These are phyloP conservation scores for Clavariopsis aquatica DNA, from an alignment of 495 filamentous ascomycete genomes.

Conservation along the genomic window DNA sequence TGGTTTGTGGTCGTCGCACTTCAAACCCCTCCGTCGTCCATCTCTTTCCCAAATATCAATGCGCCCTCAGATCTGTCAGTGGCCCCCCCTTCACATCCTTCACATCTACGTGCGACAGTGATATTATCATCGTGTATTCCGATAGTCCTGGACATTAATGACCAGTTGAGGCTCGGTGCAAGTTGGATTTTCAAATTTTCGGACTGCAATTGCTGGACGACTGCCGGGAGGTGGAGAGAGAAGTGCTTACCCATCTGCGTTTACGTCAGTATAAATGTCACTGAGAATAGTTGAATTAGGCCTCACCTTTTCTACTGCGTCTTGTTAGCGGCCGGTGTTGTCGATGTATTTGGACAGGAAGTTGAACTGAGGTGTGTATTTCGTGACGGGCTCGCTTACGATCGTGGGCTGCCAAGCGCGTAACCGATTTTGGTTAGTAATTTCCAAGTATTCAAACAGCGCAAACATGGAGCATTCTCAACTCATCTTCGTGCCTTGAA, in stretches of 20 bases:
- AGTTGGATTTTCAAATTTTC: not conserved
- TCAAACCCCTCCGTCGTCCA: not conserved
- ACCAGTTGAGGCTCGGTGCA: not conserved
- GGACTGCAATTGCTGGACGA: conserved; percentile 27
- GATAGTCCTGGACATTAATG: too few relatives aligned
- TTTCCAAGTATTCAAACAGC: conserved; percentile 11
- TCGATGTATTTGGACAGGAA: conserved; percentile 1
- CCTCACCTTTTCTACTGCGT: conserved; percentile 33
- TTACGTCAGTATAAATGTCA: conserved; percentile 26
- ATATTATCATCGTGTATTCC: not conserved
- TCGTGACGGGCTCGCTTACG: conserved; percentile 51
- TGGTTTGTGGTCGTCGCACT: not conserved
- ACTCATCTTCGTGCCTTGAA: not conserved
- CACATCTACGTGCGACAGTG: not conserved
- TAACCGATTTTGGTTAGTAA: not conserved
- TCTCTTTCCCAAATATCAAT: not conserved
- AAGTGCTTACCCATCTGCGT: conserved; percentile 55
- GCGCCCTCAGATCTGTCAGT: not conserved
- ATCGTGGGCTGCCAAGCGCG: not conserved
- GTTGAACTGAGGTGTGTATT: conserved; percentile 36
- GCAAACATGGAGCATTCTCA: conserved; percentile 8
- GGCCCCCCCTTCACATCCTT: not conserved
- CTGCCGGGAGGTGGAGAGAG: conserved; percentile 23
- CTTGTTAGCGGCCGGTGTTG: conserved; percentile 27
- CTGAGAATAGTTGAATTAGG: not conserved